Conservation (phyloP, 768 basidiomycete species). For the Termitomyces sp. region DNA sequence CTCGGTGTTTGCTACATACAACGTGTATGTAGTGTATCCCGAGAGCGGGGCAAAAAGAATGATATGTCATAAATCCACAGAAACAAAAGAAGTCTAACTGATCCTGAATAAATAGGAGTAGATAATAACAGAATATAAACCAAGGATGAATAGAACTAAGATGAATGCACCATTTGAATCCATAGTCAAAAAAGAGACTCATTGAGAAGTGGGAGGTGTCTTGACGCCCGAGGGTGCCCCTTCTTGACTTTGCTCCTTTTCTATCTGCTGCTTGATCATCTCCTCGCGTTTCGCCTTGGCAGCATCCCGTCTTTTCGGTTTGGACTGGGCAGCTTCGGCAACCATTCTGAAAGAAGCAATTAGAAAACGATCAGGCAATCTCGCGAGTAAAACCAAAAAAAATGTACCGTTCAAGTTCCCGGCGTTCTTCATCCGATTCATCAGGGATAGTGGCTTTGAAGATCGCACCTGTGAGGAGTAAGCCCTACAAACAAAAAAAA, state of each 20-base stretch:
- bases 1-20: too few relatives aligned
- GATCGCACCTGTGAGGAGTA: constrained; percentile 86
- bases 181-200: neutral
- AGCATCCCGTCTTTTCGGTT: constrained; percentile 48
- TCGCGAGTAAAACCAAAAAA: neutral
- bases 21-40: too few relatives aligned
- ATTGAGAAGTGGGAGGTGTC: constrained; percentile 7
- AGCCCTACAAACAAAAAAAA: constrained; percentile 44
- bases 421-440: constrained; percentile 88
- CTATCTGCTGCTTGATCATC: constrained; percentile 26
- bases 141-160: neutral
- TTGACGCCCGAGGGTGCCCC: constrained; percentile 7
- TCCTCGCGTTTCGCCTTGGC: constrained; percentile 39
- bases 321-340: constrained; percentile 78
- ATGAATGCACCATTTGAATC: neutral
- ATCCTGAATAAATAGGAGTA: constrained; percentile 1
- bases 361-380: constrained; percentile 1
- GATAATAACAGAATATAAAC: neutral
- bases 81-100: neutral
- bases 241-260: constrained; percentile 19
- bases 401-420: constrained; percentile 87
- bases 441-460: constrained; percentile 86
- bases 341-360: constrained; percentile 59
- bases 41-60: too few relatives aligned
- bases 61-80: neutral